Percentiles rank a stretch among this genome's conserved stretches.
phyloP scores from a whole-genome alignment of 176 grass and related monocot genomes.

The Zea luxurians region DNA sequence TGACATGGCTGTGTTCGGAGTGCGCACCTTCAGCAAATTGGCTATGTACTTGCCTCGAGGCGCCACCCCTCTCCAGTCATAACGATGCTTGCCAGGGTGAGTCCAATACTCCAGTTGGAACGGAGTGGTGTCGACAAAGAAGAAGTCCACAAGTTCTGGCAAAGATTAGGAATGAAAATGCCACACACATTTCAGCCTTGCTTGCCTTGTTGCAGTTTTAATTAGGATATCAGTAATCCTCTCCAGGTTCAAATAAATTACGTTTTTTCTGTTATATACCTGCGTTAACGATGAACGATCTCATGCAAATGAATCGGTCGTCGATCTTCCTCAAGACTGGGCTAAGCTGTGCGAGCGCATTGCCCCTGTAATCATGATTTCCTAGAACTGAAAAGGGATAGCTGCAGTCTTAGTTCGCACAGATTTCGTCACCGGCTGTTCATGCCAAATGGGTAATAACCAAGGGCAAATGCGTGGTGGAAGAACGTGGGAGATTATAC shows the following conservation, averaged over 20 bases:
- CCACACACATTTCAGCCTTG: background rate
- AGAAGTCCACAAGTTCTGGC: slow-evolving; percentile 68
- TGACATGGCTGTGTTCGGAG: background rate
- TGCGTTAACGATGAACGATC: slow-evolving; percentile 68
- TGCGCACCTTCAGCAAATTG: slow-evolving; percentile 59
- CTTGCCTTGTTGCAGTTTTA: background rate
- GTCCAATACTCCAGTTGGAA: slow-evolving; percentile 62
- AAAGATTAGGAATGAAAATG: background rate
- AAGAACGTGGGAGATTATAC: slow-evolving; percentile 19
- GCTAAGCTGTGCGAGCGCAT: slow-evolving; percentile 64
- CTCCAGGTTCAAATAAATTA: background rate
- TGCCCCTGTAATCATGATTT: slow-evolving; percentile 85
- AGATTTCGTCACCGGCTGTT: background rate
- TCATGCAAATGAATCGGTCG: slow-evolving; percentile 81
- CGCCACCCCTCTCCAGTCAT: slow-evolving; percentile 70
- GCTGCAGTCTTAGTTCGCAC: background rate
- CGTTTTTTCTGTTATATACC: slow-evolving; percentile 32
- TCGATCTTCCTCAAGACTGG: slow-evolving; percentile 59
- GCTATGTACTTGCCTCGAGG: slow-evolving; percentile 53
- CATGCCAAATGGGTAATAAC: background rate
- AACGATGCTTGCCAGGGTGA: slow-evolving; percentile 39
- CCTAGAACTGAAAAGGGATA: slow-evolving; percentile 60
- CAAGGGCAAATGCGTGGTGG: background rate
- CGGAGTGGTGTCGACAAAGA: slow-evolving; percentile 64
- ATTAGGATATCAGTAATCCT: background rate